Percentiles rank a stretch among this genome's conserved stretches.
Conservation (phyloP, 225 moss, liverwort and hornwort genomes). For the Marchantia paleacea region DNA sequence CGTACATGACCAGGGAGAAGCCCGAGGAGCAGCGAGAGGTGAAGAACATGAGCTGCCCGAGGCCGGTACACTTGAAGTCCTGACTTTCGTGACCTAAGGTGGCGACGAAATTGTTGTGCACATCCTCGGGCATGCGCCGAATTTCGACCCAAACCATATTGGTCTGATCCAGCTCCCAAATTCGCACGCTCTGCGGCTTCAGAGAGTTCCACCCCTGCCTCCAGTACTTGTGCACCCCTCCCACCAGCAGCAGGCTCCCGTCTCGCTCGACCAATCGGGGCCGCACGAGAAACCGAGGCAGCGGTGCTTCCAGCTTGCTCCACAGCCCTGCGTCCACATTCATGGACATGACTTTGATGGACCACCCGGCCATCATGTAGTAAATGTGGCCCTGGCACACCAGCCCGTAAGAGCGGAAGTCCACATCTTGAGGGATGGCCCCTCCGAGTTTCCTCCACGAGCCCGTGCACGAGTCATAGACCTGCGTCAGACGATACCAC, state of each 20-base stretch:
- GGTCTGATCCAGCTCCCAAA: constrained; percentile 42
- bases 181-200: constrained; percentile 46
- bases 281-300: constrained; percentile 40
- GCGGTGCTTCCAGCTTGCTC: constrained; percentile 43
- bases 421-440: constrained; percentile 44
- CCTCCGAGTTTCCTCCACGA: constrained; percentile 42
- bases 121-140: constrained; percentile 38
- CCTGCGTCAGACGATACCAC: constrained; percentile 36
- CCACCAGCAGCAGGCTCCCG: constrained; percentile 38
- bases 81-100: constrained; percentile 38
- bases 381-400: constrained; percentile 40
- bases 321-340: constrained; percentile 41
- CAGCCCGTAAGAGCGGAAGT: constrained; percentile 40
- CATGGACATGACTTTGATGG: constrained; percentile 43
- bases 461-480: constrained; percentile 36
- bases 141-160: constrained; percentile 46
- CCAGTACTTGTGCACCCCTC: constrained; percentile 48
- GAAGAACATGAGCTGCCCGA: constrained; percentile 31
- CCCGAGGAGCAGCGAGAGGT: constrained; percentile 32
- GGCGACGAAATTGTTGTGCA: constrained; percentile 36
- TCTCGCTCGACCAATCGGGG: constrained; percentile 42
- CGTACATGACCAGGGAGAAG: constrained; percentile 33
- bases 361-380: constrained; percentile 52
- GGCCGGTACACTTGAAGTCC: constrained; percentile 43
- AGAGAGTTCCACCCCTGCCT: constrained; percentile 42